Base-by-base conservation (phyloP, 78 protist genomes). In the Dictyostelium capitatum region DNA sequence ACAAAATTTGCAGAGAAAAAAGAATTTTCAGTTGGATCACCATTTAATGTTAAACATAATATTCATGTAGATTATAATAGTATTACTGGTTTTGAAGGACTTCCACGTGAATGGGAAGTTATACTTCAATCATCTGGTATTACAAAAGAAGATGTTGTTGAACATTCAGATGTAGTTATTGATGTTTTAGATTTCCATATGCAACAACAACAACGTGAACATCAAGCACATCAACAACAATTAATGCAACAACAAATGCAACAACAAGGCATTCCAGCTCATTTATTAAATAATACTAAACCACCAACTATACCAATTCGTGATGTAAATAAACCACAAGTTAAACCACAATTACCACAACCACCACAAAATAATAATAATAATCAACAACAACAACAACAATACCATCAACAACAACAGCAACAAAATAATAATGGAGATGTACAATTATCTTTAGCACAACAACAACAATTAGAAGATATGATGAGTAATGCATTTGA, bases 71-170 rank as follows among this genome's bases (percentile, higher is more conserved):
- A 83, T 67, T 95, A 56, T 64, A 90, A 95, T 47, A 37, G 83
- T 57, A 65, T 59, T 19, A 95, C 97, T 53, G 97, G 97, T 56
- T 95, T 95, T 69, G 89, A 81, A 32, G 97, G 97, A 59, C 84
- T 95, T 28, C 97, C 97, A 25, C 73, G 72, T 51, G 95, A 95
- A 81, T 95, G 97, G 97, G 97, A 95, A 64, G 72, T 90, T 74
- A 28, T 81, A 11, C 69, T 95, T 46, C 64, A 50, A 50, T 50
- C 95, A 23, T 83, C 90, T 37, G 95, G 94, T 79, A 94, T 94
- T 57, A 80, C 92, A 11, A 94, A 62, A 53, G 90, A 84, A 1
- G 93, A 94, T 57, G 96, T 82, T 32, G 72, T 74, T 19, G 95
- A 43, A 37, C 80, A 94, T 59, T 75, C 92, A 20, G 92, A 94